phyloP scores from a whole-genome alignment of 2,329 filamentous ascomycete genomes.

The Coleophoma crateriformis region DNA sequence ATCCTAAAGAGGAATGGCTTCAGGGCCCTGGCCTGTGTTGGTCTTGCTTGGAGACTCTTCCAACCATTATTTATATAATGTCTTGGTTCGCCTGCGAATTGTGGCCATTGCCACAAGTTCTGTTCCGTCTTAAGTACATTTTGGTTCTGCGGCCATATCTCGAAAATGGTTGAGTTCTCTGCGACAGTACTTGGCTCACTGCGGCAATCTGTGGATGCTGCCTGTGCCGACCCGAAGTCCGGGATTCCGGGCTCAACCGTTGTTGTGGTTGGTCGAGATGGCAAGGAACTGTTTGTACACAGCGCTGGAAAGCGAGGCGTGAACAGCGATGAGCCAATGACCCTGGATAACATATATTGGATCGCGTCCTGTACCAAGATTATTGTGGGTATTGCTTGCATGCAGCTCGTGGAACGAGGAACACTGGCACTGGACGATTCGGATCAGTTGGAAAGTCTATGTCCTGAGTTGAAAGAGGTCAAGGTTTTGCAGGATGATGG shows the following conservation, averaged over 20 bases:
- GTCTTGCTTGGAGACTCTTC: too few species aligned
- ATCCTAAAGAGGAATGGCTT: too few species aligned
- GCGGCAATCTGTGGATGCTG: too few species aligned
- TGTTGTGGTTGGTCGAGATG: constrained; percentile 39
- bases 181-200: too few species aligned
- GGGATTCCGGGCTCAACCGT: constrained; percentile 38
- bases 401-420: constrained; percentile 52
- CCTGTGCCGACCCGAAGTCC: not conserved
- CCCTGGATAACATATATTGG: constrained; percentile 55
- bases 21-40: too few species aligned
- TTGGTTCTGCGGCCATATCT: not conserved
- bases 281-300: constrained; percentile 41
- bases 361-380: constrained; percentile 54
- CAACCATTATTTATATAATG: too few species aligned
- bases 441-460: constrained; percentile 41
- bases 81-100: too few species aligned
- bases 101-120: too few species aligned
- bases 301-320: constrained; percentile 41
- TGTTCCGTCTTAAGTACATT: too few species aligned
- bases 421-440: constrained; percentile 48
- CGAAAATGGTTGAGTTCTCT: not conserved
- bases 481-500: constrained; percentile 35
- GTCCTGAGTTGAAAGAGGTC: constrained; percentile 41
- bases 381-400: constrained; percentile 43
- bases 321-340: constrained; percentile 45